These are phyloP conservation scores for Fraxinus platypoda DNA, from an alignment of 305 asterid genomes.

Conservation along the genomic window DNA sequence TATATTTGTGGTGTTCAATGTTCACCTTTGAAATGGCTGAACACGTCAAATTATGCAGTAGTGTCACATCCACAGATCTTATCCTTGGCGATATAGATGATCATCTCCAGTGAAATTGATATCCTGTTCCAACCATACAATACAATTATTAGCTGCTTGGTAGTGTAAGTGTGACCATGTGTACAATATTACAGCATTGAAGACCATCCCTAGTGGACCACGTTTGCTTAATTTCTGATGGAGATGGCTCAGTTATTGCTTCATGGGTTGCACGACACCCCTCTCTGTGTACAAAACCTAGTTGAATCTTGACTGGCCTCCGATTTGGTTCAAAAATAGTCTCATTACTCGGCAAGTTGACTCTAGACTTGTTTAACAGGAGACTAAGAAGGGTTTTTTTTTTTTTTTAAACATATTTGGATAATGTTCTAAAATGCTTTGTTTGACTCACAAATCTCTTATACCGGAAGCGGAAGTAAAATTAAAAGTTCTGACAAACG, in stretches of 20 bases:
- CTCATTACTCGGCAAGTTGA: neutral
- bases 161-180: neutral
- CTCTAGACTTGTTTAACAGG: neutral
- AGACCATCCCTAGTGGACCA: slow-evolving; percentile 8
- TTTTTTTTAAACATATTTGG: neutral
- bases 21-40: slow-evolving; percentile 9
- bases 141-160: slow-evolving; percentile 21
- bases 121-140: slow-evolving; percentile 41
- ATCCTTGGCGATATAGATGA: slow-evolving; percentile 42
- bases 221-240: neutral
- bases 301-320: neutral
- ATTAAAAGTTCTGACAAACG: neutral
- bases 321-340: neutral
- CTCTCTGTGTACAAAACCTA: neutral
- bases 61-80: slow-evolving; percentile 48
- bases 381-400: neutral
- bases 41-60: slow-evolving; percentile 27
- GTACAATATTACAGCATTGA: neutral
- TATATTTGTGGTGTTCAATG: neutral
- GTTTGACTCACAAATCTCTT: neutral
- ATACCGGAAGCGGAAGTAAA: neutral
- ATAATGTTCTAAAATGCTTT: neutral
- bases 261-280: slow-evolving; percentile 8
- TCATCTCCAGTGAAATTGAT: slow-evolving; percentile 39
- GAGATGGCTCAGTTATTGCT: neutral